These are phyloP conservation scores for Thelephora aurantiotincta DNA, from an alignment of 768 basidiomycete species.

Conservation along the genomic window DNA sequence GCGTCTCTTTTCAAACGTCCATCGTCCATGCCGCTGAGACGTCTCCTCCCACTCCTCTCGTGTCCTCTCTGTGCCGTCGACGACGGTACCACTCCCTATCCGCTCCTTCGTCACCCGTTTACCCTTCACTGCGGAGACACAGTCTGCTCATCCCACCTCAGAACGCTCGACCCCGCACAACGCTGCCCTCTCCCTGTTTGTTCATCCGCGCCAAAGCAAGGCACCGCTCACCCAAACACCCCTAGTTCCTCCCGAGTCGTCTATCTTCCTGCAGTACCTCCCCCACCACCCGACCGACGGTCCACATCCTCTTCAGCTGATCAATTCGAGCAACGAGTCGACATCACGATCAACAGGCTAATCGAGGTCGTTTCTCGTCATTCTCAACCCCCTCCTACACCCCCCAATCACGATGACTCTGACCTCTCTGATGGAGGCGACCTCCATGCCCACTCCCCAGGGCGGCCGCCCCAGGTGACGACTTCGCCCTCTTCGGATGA, in stretches of 20 bases:
- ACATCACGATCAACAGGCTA: slow-evolving; percentile 48
- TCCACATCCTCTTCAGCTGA: slow-evolving; percentile 12
- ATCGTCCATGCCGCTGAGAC: too few relatives aligned
- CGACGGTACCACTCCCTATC: not conserved
- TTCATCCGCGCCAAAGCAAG: slow-evolving; percentile 7
- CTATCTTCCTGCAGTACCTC: slow-evolving; percentile 20
- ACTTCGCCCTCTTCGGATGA: not conserved
- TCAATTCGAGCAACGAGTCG: slow-evolving; percentile 16
- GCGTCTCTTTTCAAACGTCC: too few relatives aligned
- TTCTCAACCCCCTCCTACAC: slow-evolving; percentile 3
- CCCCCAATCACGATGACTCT: slow-evolving; percentile 8
- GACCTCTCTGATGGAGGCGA: slow-evolving; percentile 17
- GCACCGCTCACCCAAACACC: slow-evolving; percentile 1
- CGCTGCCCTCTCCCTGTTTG: slow-evolving; percentile 6
- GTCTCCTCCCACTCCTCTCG: not conserved
- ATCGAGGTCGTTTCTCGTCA: slow-evolving; percentile 25
- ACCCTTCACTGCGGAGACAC: slow-evolving; percentile 77
- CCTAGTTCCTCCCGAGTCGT: slow-evolving; percentile 1
- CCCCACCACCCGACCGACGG: slow-evolving; percentile 21
- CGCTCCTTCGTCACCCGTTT: slow-evolving; percentile 29
- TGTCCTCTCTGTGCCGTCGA: slow-evolving; percentile 1
- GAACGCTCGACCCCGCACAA: slow-evolving; percentile 6
- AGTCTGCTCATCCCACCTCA: slow-evolving; percentile 38
- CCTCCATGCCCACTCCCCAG: slow-evolving; percentile 16
- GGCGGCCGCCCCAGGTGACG: slow-evolving; percentile 10